A percentile compares a stretch with the other conserved stretches of the same genome.
These are phyloP conservation scores for Didymella pomorum DNA, from an alignment of 2,329 filamentous ascomycete genomes.

Conservation along the genomic window DNA sequence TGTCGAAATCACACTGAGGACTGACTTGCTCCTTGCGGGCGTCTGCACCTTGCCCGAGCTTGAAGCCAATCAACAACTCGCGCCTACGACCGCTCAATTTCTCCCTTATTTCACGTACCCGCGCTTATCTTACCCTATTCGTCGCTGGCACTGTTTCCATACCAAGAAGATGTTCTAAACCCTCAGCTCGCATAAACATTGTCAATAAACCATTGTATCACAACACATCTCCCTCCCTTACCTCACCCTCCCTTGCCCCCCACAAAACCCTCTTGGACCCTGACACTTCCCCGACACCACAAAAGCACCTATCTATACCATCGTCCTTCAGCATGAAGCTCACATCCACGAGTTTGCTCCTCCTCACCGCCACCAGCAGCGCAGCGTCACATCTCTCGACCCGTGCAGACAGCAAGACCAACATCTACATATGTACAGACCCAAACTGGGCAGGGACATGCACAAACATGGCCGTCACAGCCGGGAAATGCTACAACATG, in stretches of 20 bases:
- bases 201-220: neutral
- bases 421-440: conserved; percentile 32
- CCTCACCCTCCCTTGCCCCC: neutral
- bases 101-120: too few relatives aligned
- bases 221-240: conserved; percentile 8
- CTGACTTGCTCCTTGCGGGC: too few relatives aligned
- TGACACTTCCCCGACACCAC: conserved; percentile 3
- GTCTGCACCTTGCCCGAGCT: too few relatives aligned
- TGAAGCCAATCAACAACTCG: too few relatives aligned
- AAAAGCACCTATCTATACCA: neutral
- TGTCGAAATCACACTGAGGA: too few relatives aligned
- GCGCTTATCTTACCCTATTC: too few relatives aligned
- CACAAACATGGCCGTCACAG: conserved; percentile 24
- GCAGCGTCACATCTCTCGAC: neutral
- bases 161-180: too few relatives aligned
- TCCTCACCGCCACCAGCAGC: neutral
- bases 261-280: neutral
- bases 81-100: too few relatives aligned
- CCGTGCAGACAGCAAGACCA: conserved; percentile 16
- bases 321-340: neutral
- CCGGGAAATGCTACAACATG: conserved; percentile 22
- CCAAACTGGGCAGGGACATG: conserved; percentile 28
- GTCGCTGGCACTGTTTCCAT: too few relatives aligned
- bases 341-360: neutral
- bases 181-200: too few relatives aligned